phyloP scores from a whole-genome alignment of 75 land plant species.

The Adiantum capillusveneris region DNA sequence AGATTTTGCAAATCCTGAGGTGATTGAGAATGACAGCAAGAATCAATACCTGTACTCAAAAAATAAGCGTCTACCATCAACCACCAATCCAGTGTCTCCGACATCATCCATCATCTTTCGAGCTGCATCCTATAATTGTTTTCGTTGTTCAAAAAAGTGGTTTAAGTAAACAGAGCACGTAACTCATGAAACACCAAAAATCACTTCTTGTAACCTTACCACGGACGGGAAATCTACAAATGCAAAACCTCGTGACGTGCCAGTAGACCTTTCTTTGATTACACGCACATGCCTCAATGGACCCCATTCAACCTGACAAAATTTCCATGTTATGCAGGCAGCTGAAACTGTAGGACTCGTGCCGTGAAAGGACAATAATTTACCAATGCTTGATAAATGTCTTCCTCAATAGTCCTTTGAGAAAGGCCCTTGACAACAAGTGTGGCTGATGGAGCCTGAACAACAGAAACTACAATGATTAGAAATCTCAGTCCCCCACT shows the following conservation, averaged over 20 bases:
- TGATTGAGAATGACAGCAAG: background rate
- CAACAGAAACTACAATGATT: background rate
- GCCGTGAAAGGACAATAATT: slow-evolving; percentile 1
- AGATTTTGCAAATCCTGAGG: too few species aligned
- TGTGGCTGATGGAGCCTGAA: slow-evolving; percentile 42
- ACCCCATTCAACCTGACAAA: slow-evolving; percentile 35
- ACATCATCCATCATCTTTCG: slow-evolving; percentile 44
- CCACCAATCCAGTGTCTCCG: slow-evolving; percentile 32
- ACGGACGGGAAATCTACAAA: slow-evolving; percentile 41
- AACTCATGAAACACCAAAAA: background rate
- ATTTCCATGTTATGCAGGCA: background rate
- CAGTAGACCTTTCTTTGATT: slow-evolving; percentile 38
- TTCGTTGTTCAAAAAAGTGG: background rate
- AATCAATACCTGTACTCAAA: slow-evolving; percentile 42
- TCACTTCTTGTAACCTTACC: slow-evolving; percentile 16
- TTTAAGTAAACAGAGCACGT: background rate
- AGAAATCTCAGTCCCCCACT: too few species aligned
- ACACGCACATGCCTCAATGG: slow-evolving; percentile 42
- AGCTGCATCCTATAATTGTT: slow-evolving; percentile 38
- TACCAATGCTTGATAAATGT: slow-evolving; percentile 37
- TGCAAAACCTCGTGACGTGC: slow-evolving; percentile 43
- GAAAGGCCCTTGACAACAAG: slow-evolving; percentile 48
- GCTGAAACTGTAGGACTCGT: background rate
- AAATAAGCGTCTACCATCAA: slow-evolving; percentile 33
- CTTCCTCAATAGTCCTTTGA: slow-evolving; percentile 40